Conservation (phyloP, 1,284 basidiomycete species). For the Leccinum griseonigrum region DNA sequence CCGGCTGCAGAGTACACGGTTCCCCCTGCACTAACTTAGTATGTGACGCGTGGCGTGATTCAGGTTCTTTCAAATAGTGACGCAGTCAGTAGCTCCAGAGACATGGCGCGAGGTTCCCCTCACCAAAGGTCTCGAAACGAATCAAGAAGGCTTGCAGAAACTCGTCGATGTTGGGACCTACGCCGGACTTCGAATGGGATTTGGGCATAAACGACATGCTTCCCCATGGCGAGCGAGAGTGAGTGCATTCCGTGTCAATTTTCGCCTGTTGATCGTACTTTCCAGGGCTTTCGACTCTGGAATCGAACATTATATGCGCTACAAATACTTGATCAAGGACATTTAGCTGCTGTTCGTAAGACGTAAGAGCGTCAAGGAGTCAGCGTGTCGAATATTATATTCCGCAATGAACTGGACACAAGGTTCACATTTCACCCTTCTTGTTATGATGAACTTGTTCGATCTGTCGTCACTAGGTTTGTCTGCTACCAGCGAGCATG, state of each 20-base stretch:
- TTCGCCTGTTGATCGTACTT: neutral
- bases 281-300: slow-evolving; percentile 39
- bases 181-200: slow-evolving; percentile 49
- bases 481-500: slow-evolving; percentile 40
- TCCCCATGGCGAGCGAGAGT: slow-evolving; percentile 72
- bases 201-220: slow-evolving; percentile 63
- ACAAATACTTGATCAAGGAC: slow-evolving; percentile 45
- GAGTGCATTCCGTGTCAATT: slow-evolving; percentile 21
- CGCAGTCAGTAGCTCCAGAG: slow-evolving; percentile 56
- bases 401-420: slow-evolving; percentile 71
- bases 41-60: slow-evolving; percentile 18
- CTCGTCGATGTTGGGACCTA: slow-evolving; percentile 46
- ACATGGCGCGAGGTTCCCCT: slow-evolving; percentile 82
- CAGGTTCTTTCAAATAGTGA: slow-evolving; percentile 1
- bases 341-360: slow-evolving; percentile 59
- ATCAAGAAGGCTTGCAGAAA: slow-evolving; percentile 51
- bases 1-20: slow-evolving; percentile 45
- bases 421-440: slow-evolving; percentile 38
- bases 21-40: slow-evolving; percentile 63
- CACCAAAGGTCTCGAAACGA: slow-evolving; percentile 42
- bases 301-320: slow-evolving; percentile 47
- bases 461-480: slow-evolving; percentile 43
- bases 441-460: neutral
- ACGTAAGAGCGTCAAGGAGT: slow-evolving; percentile 59
- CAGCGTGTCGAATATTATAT: slow-evolving; percentile 57